Evolutionary conservation across 352 stramenopile genomes (phyloP).

Genomic region (Thalassiosira pacifica): DNA sequence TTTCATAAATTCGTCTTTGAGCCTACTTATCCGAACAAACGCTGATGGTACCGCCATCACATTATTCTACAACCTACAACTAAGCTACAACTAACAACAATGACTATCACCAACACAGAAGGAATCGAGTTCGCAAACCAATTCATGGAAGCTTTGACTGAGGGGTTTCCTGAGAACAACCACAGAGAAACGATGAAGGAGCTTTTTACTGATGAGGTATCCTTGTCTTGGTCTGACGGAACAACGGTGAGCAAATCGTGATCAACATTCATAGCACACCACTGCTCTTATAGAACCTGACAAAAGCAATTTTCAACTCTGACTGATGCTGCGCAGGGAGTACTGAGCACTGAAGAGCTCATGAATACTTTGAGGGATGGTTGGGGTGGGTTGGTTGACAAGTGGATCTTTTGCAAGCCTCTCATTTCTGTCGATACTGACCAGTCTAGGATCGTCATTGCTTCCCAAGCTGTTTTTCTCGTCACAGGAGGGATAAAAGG

Average conservation of each 20-base stretch:
- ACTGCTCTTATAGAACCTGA: too few relatives aligned
- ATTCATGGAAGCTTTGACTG: not conserved
- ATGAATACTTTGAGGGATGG: not conserved
- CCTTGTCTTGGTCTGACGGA: not conserved
- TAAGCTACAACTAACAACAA: not conserved
- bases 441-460: slow-evolving; percentile 43
- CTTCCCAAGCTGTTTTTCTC: not conserved
- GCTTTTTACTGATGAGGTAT: not conserved
- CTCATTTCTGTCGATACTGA: not conserved
- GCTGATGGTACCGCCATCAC: too few relatives aligned
- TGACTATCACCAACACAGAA: slow-evolving; percentile 2
- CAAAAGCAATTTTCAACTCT: too few relatives aligned
- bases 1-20: too few relatives aligned
- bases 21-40: too few relatives aligned
- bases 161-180: not conserved
- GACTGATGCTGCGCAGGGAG: slow-evolving; percentile 2
- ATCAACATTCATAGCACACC: not conserved
- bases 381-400: not conserved
- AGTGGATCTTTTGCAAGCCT: not conserved
- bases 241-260: not conserved
- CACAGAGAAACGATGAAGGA: not conserved
- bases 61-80: too few relatives aligned
- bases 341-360: not conserved
- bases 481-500: not conserved
- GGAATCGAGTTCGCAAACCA: not conserved